These are phyloP conservation scores for Stereocaulon alpinum DNA, from an alignment of 495 filamentous ascomycete genomes.

Conservation along the genomic window DNA sequence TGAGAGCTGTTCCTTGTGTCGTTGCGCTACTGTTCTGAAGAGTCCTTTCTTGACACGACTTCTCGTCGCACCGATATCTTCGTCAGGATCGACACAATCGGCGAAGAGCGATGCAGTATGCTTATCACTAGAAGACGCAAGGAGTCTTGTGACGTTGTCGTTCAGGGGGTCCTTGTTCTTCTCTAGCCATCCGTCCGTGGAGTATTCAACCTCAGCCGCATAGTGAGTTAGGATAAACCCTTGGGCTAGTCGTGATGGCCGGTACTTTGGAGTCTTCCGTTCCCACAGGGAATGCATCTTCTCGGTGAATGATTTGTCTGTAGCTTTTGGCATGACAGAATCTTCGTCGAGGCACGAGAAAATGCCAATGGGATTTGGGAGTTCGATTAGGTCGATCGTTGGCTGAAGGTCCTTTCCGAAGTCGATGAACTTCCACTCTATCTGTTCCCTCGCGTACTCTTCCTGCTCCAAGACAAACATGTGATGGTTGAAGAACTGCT, in stretches of 20 bases:
- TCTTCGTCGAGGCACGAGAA: slow-evolving; percentile 99
- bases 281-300: slow-evolving; percentile 97
- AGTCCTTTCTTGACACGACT: slow-evolving; percentile 94
- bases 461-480: slow-evolving; percentile 99
- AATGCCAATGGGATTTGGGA: slow-evolving; percentile 94
- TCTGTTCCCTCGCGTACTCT: slow-evolving; percentile 94
- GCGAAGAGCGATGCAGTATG: slow-evolving; percentile 79
- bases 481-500: slow-evolving; percentile 99
- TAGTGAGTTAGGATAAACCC: slow-evolving; percentile 99
- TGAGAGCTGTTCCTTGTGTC: slow-evolving; percentile 93
- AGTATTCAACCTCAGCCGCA: slow-evolving; percentile 95
- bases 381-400: slow-evolving; percentile 93
- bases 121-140: slow-evolving; percentile 69
- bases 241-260: slow-evolving; percentile 72
- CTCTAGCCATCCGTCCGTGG: slow-evolving; percentile 89
- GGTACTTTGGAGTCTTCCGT: slow-evolving; percentile 87
- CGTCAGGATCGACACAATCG: slow-evolving; percentile 72
- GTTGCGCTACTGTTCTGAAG: slow-evolving; percentile 92
- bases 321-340: slow-evolving; percentile 98
- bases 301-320: slow-evolving; percentile 92
- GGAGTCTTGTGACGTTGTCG: slow-evolving; percentile 84
- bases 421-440: slow-evolving; percentile 99
- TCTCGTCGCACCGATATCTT: slow-evolving; percentile 55
- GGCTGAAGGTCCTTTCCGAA: slow-evolving; percentile 96
- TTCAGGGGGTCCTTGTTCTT: slow-evolving; percentile 99